Conservation (phyloP, 805 yeast species). For the Vanderwaltozyma verrucispora region DNA sequence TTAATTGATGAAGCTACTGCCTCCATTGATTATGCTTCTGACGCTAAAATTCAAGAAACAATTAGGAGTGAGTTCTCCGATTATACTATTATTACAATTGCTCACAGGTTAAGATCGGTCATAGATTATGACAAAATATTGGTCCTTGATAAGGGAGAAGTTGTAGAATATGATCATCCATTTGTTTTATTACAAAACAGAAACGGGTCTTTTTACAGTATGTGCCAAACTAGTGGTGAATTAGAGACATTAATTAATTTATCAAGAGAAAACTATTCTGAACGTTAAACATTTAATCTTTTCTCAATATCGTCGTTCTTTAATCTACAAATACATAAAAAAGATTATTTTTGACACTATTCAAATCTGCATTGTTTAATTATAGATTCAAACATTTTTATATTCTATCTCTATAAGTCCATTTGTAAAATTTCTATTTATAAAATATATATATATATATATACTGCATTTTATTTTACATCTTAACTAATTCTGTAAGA, state of each 20-base stretch:
- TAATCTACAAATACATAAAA: too few species aligned
- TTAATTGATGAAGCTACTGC: conserved; percentile 75
- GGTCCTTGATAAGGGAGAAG: conserved; percentile 66
- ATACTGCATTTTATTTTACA: too few species aligned
- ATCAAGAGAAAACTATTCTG: conserved; percentile 41
- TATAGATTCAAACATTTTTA: too few species aligned
- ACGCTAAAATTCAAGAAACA: conserved; percentile 62
- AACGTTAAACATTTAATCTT: too few species aligned
- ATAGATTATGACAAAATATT: conserved; percentile 69
- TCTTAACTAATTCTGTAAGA: too few species aligned
- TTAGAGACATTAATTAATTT: conserved; percentile 56
- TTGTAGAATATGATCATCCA: conserved; percentile 62
- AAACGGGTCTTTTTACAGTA: conserved; percentile 44
- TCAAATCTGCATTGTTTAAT: too few species aligned
- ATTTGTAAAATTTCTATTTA: too few species aligned
- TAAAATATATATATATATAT: too few species aligned
- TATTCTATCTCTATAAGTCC: too few species aligned
- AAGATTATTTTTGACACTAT: too few species aligned
- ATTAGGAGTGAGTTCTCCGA: conserved; percentile 58
- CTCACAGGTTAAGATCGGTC: conserved; percentile 68
- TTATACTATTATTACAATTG: conserved; percentile 68
- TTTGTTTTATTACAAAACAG: conserved; percentile 38
- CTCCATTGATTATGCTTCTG: conserved; percentile 69
- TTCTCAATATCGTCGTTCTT: too few species aligned
- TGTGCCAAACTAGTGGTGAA: conserved; percentile 82